Conservation (phyloP, 306 rosid genomes). For the Herpetospermum pedunculosum region DNA sequence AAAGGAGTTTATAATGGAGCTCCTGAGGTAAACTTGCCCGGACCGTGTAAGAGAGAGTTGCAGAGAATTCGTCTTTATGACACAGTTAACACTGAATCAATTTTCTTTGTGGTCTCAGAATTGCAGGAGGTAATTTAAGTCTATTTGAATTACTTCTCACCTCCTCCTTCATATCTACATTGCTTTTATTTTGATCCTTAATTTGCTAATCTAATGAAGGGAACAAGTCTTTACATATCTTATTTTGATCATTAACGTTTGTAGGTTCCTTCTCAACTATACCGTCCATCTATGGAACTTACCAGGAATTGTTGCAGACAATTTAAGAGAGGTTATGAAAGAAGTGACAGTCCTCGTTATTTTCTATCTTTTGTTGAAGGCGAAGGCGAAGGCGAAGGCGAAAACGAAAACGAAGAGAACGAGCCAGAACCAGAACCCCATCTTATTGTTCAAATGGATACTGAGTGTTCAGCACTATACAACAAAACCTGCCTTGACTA, state of each 20-base stretch:
- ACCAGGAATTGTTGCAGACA: constrained; percentile 47
- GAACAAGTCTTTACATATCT: neutral
- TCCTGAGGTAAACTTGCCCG: constrained; percentile 44
- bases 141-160: neutral
- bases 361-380: constrained; percentile 42
- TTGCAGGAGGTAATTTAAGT: constrained; percentile 42
- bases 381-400: constrained; percentile 33
- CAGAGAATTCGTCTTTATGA: constrained; percentile 75
- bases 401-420: constrained; percentile 29
- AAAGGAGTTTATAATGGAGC: constrained; percentile 21
- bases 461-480: constrained; percentile 65
- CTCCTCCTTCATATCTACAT: neutral
- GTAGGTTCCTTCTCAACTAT: constrained; percentile 53
- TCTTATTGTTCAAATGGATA: constrained; percentile 83
- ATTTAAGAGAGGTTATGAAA: constrained; percentile 58
- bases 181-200: neutral
- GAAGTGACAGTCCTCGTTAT: constrained; percentile 56
- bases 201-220: neutral
- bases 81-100: constrained; percentile 42
- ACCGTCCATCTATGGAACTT: constrained; percentile 59
- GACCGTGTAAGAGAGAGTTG: constrained; percentile 61
- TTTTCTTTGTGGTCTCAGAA: constrained; percentile 70
- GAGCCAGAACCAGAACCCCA: constrained; percentile 37
- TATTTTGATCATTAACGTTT: neutral
- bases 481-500: constrained; percentile 73